Percentiles rank a stretch among this genome's conserved stretches.
Evolutionary conservation across 1,284 basidiomycete species (phyloP).

Genomic region (Ceratobasidium theobromae): DNA sequence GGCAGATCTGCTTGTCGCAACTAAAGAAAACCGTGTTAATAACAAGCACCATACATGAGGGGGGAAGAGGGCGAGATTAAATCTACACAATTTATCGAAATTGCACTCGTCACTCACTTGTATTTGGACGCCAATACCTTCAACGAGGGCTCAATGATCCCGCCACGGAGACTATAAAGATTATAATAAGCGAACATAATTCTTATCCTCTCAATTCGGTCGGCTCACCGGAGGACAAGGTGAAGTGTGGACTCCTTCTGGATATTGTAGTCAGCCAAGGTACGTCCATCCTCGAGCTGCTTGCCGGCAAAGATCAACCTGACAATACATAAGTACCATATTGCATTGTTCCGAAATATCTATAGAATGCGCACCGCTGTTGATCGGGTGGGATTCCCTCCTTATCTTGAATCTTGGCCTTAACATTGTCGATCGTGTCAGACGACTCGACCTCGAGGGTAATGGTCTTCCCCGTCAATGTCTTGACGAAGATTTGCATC

Average conservation of each 20-base stretch:
- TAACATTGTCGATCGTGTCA: no score
- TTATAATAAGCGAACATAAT: slow-evolving; percentile 10
- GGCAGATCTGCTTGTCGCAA: slow-evolving; percentile 98
- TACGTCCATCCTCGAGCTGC: slow-evolving; percentile 96
- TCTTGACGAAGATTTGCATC: slow-evolving; percentile 54
- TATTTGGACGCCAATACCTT: slow-evolving; percentile 96
- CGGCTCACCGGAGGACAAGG: slow-evolving; percentile 84
- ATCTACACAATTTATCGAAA: no score
- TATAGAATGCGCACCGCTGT: slow-evolving; percentile 56
- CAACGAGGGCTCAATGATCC: slow-evolving; percentile 98
- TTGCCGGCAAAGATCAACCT: slow-evolving; percentile 89
- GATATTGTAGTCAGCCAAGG: slow-evolving; percentile 95
- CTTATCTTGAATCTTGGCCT: slow-evolving; percentile 60
- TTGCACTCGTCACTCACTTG: slow-evolving; percentile 53
- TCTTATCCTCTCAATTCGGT: neutral
- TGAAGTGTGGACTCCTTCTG: slow-evolving; percentile 99
- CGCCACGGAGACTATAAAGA: slow-evolving; percentile 82
- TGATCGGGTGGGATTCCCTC: slow-evolving; percentile 85
- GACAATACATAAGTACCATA: neutral
- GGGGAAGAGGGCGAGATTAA: neutral
- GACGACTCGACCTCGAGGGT: no score
- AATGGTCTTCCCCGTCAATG: slow-evolving; percentile 48
- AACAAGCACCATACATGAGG: neutral
- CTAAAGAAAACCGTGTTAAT: slow-evolving; percentile 13
- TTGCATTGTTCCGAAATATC: neutral